Evolutionary conservation across 2,329 filamentous ascomycete species (phyloP).

Genomic region (Trichophyton simii): DNA sequence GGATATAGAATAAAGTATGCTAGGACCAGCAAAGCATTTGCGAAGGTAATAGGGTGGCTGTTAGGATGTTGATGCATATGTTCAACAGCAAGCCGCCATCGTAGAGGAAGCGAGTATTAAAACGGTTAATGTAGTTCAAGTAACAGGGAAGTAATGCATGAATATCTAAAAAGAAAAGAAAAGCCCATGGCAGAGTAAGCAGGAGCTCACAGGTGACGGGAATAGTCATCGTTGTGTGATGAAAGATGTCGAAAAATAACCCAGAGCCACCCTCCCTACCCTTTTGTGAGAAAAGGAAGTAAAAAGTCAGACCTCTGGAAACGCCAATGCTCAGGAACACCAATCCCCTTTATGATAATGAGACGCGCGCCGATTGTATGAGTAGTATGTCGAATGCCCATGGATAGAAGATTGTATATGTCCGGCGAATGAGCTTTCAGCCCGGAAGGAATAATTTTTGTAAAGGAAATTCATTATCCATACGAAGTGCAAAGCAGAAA

Average conservation of each 20-base stretch:
- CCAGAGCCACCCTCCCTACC: background rate
- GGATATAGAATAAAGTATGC: background rate
- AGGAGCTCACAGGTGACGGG: background rate
- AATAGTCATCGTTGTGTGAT: background rate
- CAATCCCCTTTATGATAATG: background rate
- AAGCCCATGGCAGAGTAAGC: background rate
- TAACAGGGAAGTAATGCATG: constrained; percentile 3
- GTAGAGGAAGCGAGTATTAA: background rate
- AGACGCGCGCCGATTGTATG: background rate
- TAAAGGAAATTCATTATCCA: constrained; percentile 8
- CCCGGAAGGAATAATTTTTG: constrained; percentile 4
- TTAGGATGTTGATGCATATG: background rate
- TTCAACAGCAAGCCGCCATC: constrained; percentile 3
- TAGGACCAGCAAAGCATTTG: constrained; percentile 3
- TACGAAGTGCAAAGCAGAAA: background rate
- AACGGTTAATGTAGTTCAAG: background rate
- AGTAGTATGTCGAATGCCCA: background rate
- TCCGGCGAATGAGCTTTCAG: background rate
- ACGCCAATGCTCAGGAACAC: background rate
- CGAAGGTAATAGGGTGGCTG: constrained; percentile 3
- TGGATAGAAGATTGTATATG: background rate
- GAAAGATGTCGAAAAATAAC: background rate
- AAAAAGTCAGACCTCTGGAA: background rate
- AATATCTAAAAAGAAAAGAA: constrained; percentile 4
- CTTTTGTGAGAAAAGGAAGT: too few species aligned